phyloP scores from a whole-genome alignment of 352 stramenopile species.

The Phytophthora citrophthora region DNA sequence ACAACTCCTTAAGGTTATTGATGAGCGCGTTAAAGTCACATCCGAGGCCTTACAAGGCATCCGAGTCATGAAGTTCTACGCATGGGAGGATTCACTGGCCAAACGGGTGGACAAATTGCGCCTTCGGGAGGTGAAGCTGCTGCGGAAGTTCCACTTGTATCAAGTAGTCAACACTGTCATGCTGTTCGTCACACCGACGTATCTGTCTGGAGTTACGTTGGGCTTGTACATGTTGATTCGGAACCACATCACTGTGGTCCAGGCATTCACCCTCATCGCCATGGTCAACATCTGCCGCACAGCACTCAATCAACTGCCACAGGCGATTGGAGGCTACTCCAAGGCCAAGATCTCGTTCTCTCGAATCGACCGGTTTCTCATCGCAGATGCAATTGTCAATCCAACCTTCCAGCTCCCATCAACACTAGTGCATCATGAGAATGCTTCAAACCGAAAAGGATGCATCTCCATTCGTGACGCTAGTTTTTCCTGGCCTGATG shows the following conservation, averaged over 20 bases:
- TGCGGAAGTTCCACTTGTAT: conserved; percentile 43
- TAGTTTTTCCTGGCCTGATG: conserved; percentile 24
- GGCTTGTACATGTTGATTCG: conserved; percentile 46
- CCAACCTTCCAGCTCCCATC: not conserved
- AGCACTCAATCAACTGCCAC: conserved; percentile 15
- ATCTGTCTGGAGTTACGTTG: conserved; percentile 38
- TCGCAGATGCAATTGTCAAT: not conserved
- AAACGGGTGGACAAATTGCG: conserved; percentile 44
- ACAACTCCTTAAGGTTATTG: conserved; percentile 41
- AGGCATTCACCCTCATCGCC: conserved; percentile 33
- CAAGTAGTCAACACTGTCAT: conserved; percentile 67
- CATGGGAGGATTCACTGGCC: conserved; percentile 58
- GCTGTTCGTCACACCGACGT: conserved; percentile 55
- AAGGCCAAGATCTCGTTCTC: conserved; percentile 28
- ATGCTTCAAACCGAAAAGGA: not conserved
- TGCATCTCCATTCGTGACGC: conserved; percentile 17
- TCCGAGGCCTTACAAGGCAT: conserved; percentile 92
- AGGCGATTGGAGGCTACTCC: conserved; percentile 10
- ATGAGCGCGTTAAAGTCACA: conserved; percentile 89
- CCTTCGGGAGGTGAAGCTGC: conserved; percentile 39
- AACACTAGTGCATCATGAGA: not conserved
- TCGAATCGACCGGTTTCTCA: conserved; percentile 17
- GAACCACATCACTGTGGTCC: conserved; percentile 19
- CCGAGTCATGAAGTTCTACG: conserved; percentile 90
- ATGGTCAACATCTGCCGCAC: conserved; percentile 34